Percentiles rank a stretch among this genome's conserved stretches.
phyloP scores from a whole-genome alignment of 371 early-diverging fungal genomes.

The Rhizopus sp. region DNA sequence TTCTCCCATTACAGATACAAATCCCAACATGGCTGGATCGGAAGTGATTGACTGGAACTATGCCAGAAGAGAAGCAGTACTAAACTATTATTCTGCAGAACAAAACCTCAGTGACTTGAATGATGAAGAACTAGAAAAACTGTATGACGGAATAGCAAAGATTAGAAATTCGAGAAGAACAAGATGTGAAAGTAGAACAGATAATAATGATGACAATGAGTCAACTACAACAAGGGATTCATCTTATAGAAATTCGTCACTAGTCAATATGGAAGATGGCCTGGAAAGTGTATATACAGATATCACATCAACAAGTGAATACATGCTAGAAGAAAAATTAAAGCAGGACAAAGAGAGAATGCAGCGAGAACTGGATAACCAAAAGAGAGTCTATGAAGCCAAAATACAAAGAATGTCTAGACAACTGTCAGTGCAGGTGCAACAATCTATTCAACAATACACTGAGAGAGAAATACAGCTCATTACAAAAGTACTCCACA shows the following conservation, averaged over 20 bases:
- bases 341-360: constrained; percentile 57
- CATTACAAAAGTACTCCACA: constrained; percentile 48
- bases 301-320: constrained; percentile 29
- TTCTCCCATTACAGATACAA: constrained; percentile 52
- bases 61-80: constrained; percentile 71
- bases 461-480: constrained; percentile 52
- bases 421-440: constrained; percentile 43
- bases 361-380: constrained; percentile 54
- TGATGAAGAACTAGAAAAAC: constrained; percentile 62
- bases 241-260: constrained; percentile 43
- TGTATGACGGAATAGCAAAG: constrained; percentile 60
- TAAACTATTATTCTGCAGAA: constrained; percentile 51
- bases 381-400: constrained; percentile 50
- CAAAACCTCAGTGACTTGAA: constrained; percentile 50
- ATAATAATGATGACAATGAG: constrained; percentile 49
- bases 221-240: constrained; percentile 46
- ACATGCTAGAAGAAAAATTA: constrained; percentile 52
- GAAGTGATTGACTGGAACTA: constrained; percentile 79
- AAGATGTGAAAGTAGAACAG: constrained; percentile 57
- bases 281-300: constrained; percentile 51
- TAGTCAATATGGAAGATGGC: constrained; percentile 39
- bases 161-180: constrained; percentile 54
- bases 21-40: constrained; percentile 44
- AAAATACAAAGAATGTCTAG: constrained; percentile 49
- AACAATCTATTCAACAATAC: constrained; percentile 16